Conservation (phyloP, 768 basidiomycete species). For the Russula olivacea region DNA sequence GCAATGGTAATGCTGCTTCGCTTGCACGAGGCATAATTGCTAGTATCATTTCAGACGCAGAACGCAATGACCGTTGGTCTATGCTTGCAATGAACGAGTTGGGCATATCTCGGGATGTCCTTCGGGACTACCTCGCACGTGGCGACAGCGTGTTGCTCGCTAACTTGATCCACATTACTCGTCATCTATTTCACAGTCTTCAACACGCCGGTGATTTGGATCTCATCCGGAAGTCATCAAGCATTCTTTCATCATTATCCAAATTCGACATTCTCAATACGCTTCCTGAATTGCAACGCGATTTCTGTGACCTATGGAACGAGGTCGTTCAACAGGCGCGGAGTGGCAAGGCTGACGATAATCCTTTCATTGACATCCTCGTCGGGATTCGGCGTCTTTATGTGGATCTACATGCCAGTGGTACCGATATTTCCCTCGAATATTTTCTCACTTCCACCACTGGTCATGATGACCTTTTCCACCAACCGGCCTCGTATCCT, state of each 20-base stretch:
- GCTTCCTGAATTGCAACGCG: background rate
- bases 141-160: background rate
- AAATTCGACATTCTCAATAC: background rate
- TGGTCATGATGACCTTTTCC: background rate
- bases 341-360: too few relatives aligned
- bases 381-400: background rate
- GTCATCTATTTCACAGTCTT: background rate
- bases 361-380: background rate
- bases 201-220: too few relatives aligned
- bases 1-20: background rate
- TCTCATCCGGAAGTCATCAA: background rate
- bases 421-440: background rate
- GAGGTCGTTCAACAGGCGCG: background rate
- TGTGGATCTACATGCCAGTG: background rate
- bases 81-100: background rate
- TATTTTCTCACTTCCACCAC: background rate
- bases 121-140: background rate
- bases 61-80: background rate
- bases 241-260: background rate
- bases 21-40: background rate
- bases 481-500: background rate
- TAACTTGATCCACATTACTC: conserved; percentile 3
- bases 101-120: background rate
- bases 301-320: conserved; percentile 6
- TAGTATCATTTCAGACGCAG: background rate